phyloP scores from a whole-genome alignment of 2,329 filamentous ascomycete species.

The Microsporum canis region DNA sequence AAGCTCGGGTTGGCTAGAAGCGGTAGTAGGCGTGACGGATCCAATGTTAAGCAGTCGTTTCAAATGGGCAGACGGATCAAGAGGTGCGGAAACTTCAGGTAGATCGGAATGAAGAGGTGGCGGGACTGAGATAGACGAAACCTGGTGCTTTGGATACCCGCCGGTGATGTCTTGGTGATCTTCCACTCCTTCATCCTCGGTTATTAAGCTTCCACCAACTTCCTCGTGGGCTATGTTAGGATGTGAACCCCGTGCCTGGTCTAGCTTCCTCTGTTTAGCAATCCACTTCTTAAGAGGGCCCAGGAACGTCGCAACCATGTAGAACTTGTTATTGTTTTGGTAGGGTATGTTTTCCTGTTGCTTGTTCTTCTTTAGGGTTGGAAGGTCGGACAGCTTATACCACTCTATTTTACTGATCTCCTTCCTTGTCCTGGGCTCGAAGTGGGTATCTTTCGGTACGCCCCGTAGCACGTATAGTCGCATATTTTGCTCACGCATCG shows the following conservation, averaged over 20 bases:
- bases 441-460: slow-evolving; percentile 73
- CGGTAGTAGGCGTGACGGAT: slow-evolving; percentile 16
- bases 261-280: slow-evolving; percentile 65
- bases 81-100: slow-evolving; percentile 28
- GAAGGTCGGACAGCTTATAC: slow-evolving; percentile 83
- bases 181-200: slow-evolving; percentile 16
- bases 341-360: slow-evolving; percentile 38
- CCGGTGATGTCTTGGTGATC: slow-evolving; percentile 10
- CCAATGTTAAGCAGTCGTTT: slow-evolving; percentile 39
- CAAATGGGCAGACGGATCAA: slow-evolving; percentile 41
- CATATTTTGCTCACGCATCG: slow-evolving; percentile 87
- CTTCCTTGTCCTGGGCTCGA: slow-evolving; percentile 83
- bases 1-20: neutral
- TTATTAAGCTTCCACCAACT: slow-evolving; percentile 12
- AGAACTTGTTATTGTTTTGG: slow-evolving; percentile 62
- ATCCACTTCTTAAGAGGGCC: slow-evolving; percentile 83
- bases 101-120: slow-evolving; percentile 27
- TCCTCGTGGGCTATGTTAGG: slow-evolving; percentile 40
- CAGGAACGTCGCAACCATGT: slow-evolving; percentile 94
- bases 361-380: slow-evolving; percentile 65
- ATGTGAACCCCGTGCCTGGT: slow-evolving; percentile 36
- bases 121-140: slow-evolving; percentile 11
- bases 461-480: slow-evolving; percentile 84
- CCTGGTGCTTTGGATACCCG: slow-evolving; percentile 14
- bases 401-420: slow-evolving; percentile 96